Percentiles rank a stretch among this genome's conserved stretches.
phyloP scores from a whole-genome alignment of 2,329 filamentous ascomycete genomes.

The Helminthosporium solani region DNA sequence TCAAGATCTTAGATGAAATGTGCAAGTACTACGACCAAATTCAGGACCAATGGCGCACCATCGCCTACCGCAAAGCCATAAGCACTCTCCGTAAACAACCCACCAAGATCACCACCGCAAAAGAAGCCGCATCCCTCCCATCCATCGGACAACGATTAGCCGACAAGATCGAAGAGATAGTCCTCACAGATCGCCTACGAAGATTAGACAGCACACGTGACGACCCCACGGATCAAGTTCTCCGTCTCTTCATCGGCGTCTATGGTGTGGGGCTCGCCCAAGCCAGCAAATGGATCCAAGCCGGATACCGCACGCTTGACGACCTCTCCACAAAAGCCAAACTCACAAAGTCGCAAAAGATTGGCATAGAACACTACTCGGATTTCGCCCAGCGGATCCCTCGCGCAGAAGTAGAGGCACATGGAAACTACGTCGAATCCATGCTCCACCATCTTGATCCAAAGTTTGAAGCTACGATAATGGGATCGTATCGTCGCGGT shows the following conservation, averaged over 20 bases:
- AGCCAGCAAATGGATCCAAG: conserved; percentile 73
- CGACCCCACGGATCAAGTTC: conserved; percentile 64
- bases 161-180: conserved; percentile 87
- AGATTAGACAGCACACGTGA: conserved; percentile 69
- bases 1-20: conserved; percentile 77
- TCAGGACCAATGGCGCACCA: conserved; percentile 74
- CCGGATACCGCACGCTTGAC: conserved; percentile 72
- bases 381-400: conserved; percentile 81
- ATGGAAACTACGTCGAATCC: conserved; percentile 64
- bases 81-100: conserved; percentile 68
- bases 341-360: conserved; percentile 67
- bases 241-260: conserved; percentile 72
- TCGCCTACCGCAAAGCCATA: conserved; percentile 76
- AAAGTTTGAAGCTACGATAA: conserved; percentile 68
- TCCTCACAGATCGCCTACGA: conserved; percentile 67
- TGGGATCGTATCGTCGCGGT: conserved; percentile 83
- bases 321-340: conserved; percentile 60
- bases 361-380: conserved; percentile 77
- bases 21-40: conserved; percentile 71
- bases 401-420: conserved; percentile 68
- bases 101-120: conserved; percentile 64
- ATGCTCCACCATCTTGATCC: conserved; percentile 63
- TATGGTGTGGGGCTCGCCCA: conserved; percentile 74
- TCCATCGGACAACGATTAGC: conserved; percentile 73
- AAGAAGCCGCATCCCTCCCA: conserved; percentile 67